Base-by-base conservation (phyloP, 345 rosid genomes). In the Populus deltoides region DNA sequence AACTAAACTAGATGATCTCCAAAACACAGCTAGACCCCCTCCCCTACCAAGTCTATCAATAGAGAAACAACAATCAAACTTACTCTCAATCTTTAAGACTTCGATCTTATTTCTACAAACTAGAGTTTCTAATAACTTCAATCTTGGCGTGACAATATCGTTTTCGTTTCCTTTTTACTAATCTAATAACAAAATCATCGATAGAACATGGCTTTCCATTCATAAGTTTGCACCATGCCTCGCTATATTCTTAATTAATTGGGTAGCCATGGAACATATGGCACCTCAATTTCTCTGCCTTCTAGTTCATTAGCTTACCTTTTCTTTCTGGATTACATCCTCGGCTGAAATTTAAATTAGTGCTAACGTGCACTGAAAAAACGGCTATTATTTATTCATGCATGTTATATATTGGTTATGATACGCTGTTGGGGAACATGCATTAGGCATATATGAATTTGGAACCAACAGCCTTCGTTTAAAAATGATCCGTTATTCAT, bases 111-210 rank as follows among this genome's bases (percentile, higher is more conserved):
- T 31, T 31, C 33, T 31, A 31, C 33, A 31, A 31, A 31, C 33
- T 31, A 31, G 33, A 31, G 33, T 31, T 31, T 31, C 33, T 31
- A 31, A 31, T 31, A 31, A 31, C 4, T 31, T 31, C 33, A 31
- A 31, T 31, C 83, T 72, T 66, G 83, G 83, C 83, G 43, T 75
- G 78, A 78, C 77, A 74, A 70, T 69, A 53, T 74, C 20, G 35
- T 77, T 73, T 47, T 65, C 16, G 16, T 7, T 31, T 43, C 24
- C 2, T 10, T 36, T 39, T 16, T 6, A 39, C 9, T 39, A 39
- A 39, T 6, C 41, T 39, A 6, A 8, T 8, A 39, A 16, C 18
- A 51, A 20, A 12, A 55, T 25, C 38, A 38, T 68, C 1, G 13
- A 25, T 1, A 12, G 53, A 77, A 70, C 59, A 57, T 77, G 74